These are phyloP conservation scores for Chaetomiaceae sp. DNA, from an alignment of 2,329 filamentous ascomycete genomes.

Conservation along the genomic window DNA sequence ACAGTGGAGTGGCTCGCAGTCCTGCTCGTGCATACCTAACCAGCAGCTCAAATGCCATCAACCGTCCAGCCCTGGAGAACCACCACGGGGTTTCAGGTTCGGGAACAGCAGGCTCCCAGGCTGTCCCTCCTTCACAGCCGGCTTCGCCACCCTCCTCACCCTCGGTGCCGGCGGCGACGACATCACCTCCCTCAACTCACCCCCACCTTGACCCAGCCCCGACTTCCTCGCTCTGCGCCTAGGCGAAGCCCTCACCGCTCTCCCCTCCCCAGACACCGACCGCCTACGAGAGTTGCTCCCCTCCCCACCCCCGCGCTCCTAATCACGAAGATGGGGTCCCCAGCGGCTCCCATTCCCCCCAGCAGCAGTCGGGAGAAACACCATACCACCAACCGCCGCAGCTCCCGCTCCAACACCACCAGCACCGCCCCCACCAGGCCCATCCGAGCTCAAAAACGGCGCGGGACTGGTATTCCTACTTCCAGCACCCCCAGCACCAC, in stretches of 20 bases:
- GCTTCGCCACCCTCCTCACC: no score
- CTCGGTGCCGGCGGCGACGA: no score
- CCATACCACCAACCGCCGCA: conserved; percentile 34
- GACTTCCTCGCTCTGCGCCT: no score
- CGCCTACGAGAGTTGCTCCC: background rate
- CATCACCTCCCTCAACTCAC: no score
- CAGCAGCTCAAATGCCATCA: no score
- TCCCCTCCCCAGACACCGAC: background rate
- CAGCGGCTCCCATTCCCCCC: conserved; percentile 38
- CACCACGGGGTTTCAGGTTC: no score
- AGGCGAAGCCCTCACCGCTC: background rate
- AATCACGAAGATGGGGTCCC: conserved; percentile 44
- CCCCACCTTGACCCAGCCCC: no score
- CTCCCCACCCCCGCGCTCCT: conserved; percentile 3
- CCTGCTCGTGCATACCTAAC: no score
- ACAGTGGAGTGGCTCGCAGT: no score
- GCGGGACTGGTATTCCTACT: conserved; percentile 51
- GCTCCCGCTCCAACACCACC: conserved; percentile 17
- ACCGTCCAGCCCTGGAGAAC: no score
- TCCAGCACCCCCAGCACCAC: conserved; percentile 30
- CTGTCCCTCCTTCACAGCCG: no score
- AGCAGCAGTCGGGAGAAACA: conserved; percentile 36
- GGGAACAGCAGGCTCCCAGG: no score
- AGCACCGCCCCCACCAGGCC: conserved; percentile 28
- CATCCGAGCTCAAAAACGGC: conserved; percentile 28